Evolutionary conservation across 2,329 filamentous ascomycete genomes (phyloP).

Genomic region (Ophiosphaerella korrae): DNA sequence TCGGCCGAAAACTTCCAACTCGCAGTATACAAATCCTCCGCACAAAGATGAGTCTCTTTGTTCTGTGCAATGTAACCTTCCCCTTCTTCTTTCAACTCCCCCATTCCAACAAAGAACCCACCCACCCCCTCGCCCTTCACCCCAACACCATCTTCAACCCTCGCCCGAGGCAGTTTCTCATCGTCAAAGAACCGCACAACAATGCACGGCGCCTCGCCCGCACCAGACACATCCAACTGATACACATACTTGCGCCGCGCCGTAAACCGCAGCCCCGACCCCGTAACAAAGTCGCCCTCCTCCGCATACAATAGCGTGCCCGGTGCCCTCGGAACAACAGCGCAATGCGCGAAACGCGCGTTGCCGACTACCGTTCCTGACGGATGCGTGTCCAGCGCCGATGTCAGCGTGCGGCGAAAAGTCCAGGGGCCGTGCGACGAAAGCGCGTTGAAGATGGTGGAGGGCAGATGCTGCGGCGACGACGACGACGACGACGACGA

Average conservation of each 20-base stretch:
- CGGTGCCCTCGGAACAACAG: conserved; percentile 12
- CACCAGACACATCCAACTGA: conserved; percentile 57
- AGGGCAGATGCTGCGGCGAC: background rate
- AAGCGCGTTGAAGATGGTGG: conserved; percentile 22
- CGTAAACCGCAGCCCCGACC: conserved; percentile 60
- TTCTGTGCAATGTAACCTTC: conserved; percentile 50
- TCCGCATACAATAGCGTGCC: conserved; percentile 72
- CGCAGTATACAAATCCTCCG: conserved; percentile 73
- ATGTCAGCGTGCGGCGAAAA: conserved; percentile 63
- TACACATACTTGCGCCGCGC: conserved; percentile 73
- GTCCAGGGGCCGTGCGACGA: conserved; percentile 58
- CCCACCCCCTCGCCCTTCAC: conserved; percentile 59
- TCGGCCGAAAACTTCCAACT: conserved; percentile 67
- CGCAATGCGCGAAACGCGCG: conserved; percentile 66
- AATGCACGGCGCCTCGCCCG: background rate
- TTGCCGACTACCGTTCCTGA: conserved; percentile 70
- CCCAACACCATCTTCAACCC: conserved; percentile 10
- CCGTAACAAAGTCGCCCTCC: conserved; percentile 67
- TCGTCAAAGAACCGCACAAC: conserved; percentile 22
- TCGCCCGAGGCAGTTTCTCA: conserved; percentile 4
- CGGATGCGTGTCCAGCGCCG: conserved; percentile 64
- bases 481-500: no score
- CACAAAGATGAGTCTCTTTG: conserved; percentile 71
- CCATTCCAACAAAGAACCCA: conserved; percentile 77
- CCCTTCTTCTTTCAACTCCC: conserved; percentile 43